phyloP scores from a whole-genome alignment of 75 land plant species.

The Pinus taeda region DNA sequence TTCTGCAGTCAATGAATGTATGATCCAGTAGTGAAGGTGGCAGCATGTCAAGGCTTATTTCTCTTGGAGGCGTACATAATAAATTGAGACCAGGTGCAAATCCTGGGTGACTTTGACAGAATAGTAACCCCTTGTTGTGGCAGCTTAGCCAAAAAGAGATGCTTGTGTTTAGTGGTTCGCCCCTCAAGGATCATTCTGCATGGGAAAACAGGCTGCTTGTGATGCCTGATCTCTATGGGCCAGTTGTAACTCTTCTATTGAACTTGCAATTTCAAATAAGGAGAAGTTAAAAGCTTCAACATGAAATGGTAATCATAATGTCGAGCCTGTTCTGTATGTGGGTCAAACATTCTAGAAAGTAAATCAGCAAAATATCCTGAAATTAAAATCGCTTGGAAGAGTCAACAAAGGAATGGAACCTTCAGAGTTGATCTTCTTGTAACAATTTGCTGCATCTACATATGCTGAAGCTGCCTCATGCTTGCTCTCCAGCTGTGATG shows the following conservation, averaged over 20 bases:
- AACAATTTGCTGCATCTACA: conserved; percentile 79
- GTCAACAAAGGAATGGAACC: conserved; percentile 24
- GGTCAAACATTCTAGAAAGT: neutral
- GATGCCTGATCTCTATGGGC: too few relatives aligned
- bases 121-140: too few relatives aligned
- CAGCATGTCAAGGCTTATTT: too few relatives aligned
- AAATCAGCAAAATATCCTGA: neutral
- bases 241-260: neutral
- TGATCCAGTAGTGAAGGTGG: too few relatives aligned
- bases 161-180: too few relatives aligned
- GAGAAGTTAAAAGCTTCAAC: neutral
- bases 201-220: too few relatives aligned
- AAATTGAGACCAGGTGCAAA: too few relatives aligned
- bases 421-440: conserved; percentile 55
- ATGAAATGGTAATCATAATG: neutral
- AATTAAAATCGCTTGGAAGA: conserved; percentile 7
- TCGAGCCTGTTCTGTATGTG: neutral
- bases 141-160: too few relatives aligned
- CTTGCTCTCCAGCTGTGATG: conserved; percentile 80
- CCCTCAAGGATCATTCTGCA: too few relatives aligned
- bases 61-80: too few relatives aligned
- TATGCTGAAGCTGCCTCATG: conserved; percentile 75
- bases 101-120: too few relatives aligned
- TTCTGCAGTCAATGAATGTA: too few relatives aligned
- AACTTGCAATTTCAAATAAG: neutral